These are phyloP conservation scores for Cryptococcus hybrid DNA, from an alignment of 1,284 basidiomycete species.

Conservation along the genomic window DNA sequence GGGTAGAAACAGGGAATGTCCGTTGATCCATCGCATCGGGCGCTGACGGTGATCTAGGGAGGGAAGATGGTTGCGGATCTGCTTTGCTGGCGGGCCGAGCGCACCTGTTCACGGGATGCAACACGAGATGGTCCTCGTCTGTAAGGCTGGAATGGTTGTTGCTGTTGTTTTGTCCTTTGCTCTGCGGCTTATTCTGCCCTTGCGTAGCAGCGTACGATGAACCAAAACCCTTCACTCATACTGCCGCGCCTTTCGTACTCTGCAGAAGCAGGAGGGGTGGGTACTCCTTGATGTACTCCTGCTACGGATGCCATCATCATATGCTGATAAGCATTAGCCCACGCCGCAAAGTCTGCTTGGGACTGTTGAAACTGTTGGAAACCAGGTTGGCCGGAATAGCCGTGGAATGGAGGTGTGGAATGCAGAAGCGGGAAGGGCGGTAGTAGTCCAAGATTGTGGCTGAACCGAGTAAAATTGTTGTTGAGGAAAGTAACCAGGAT, in stretches of 20 bases:
- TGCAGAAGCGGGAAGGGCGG: slow-evolving; percentile 26
- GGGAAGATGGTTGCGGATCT: not conserved
- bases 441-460: slow-evolving; percentile 23
- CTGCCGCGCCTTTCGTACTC: slow-evolving; percentile 5
- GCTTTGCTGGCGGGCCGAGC: not conserved
- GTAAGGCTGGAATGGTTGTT: slow-evolving; percentile 30
- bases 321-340: slow-evolving; percentile 48
- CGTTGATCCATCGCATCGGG: not conserved
- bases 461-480: slow-evolving; percentile 18
- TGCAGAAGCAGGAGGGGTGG: slow-evolving; percentile 15
- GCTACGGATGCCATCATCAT: slow-evolving; percentile 36
- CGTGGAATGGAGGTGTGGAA: slow-evolving; percentile 36
- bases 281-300: slow-evolving; percentile 11
- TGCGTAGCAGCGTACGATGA: slow-evolving; percentile 3
- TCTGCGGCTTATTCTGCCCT: slow-evolving; percentile 2
- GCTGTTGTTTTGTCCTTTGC: not conserved
- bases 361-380: slow-evolving; percentile 38
- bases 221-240: not conserved
- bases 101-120: slow-evolving; percentile 9
- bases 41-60: slow-evolving; percentile 10
- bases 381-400: slow-evolving; percentile 19
- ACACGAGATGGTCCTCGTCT: slow-evolving; percentile 25
- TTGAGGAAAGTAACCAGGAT: slow-evolving; percentile 9
- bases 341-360: slow-evolving; percentile 42
- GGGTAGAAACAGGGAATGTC: not conserved